phyloP scores from a whole-genome alignment of 805 yeast species.

The Wickerhamiella qilinensis region DNA sequence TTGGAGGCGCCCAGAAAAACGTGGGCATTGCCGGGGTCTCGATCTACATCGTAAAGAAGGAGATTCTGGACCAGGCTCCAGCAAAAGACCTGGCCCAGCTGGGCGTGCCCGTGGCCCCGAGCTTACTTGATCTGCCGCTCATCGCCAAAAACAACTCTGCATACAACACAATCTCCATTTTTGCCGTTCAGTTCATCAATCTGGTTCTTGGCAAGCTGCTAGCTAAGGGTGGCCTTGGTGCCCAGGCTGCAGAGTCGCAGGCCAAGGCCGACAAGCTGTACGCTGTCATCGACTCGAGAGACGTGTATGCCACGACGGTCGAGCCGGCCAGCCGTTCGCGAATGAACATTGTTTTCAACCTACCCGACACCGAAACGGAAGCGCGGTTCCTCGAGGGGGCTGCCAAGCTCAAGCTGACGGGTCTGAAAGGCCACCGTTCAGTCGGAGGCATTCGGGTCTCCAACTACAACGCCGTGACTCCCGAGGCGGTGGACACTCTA shows the following conservation, averaged over 20 bases:
- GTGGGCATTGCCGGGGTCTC: slow-evolving; percentile 95
- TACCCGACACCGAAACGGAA: slow-evolving; percentile 46
- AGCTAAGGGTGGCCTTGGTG: slow-evolving; percentile 52
- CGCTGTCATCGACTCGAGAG: slow-evolving; percentile 41
- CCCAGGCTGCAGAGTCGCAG: slow-evolving; percentile 40
- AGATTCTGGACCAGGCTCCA: slow-evolving; percentile 44
- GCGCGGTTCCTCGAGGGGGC: slow-evolving; percentile 57
- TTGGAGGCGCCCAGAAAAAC: slow-evolving; percentile 98
- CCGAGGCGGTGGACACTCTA: slow-evolving; percentile 21
- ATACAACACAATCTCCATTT: slow-evolving; percentile 90
- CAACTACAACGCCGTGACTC: slow-evolving; percentile 70
- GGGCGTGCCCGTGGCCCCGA: slow-evolving; percentile 69
- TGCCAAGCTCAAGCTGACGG: slow-evolving; percentile 39
- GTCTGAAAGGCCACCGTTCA: slow-evolving; percentile 89
- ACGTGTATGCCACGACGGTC: slow-evolving; percentile 52
- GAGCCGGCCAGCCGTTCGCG: slow-evolving; percentile 49
- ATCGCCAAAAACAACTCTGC: slow-evolving; percentile 82
- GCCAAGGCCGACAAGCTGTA: slow-evolving; percentile 53
- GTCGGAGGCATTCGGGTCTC: slow-evolving; percentile 97
- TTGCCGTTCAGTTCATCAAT: slow-evolving; percentile 73
- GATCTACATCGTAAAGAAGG: slow-evolving; percentile 74
- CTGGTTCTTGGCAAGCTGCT: slow-evolving; percentile 54
- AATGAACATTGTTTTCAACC: slow-evolving; percentile 88
- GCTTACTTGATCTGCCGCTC: slow-evolving; percentile 74
- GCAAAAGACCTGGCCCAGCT: slow-evolving; percentile 43